Evolutionary conservation across 2,329 filamentous ascomycete species (phyloP), one percentile per base, ranked within the genome.

Genomic region (Leptosphaerulina australis): DNA sequence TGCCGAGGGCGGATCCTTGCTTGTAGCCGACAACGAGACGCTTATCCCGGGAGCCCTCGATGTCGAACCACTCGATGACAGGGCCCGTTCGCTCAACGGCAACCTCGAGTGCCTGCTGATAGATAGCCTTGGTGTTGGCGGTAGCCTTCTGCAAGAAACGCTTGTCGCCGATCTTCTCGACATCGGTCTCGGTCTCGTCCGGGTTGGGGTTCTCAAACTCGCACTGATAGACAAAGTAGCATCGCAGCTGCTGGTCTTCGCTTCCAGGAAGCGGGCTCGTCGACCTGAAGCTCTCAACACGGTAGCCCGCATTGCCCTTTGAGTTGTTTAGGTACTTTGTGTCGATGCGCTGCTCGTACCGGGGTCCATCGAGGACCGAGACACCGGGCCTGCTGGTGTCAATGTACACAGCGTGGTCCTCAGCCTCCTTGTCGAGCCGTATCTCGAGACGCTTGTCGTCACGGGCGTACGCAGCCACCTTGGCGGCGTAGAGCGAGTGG

Each of bases 151-250:
- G 90, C 70, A 97, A 78, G 81, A 99, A 99, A 59, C 91, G 88
- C 72, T 88, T 88, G 74, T 99, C 94, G 58, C 91, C 90, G 71
- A 99, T 92, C 64, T 93, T 82, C 64, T 97, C 91, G 55, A 99
- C 84, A 61, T 90, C 86, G 25, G 91, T 96, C 81, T 97, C 94
- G 43, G 86, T 83, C 10, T 86, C 84, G 44, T 73, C 74, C 0
- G 92, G 90, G 57, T 86, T 86, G 7, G 88, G 79, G 65, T 93
- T 85, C 61, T 85, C 86, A 75, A 97, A 99, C 68, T 88, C 86
- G 75, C 93, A 96, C 75, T 96, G 90, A 80, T 99, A 99, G 62
- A 99, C 91, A 71, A 99, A 99, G 79, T 99, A 99, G 80, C 94
- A 99, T 56, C 94, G 88, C 47, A 99, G 81, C 45, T 93, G 90